Base-by-base conservation (phyloP, 805 yeast genomes). In the Pichia gijzeniarum region DNA sequence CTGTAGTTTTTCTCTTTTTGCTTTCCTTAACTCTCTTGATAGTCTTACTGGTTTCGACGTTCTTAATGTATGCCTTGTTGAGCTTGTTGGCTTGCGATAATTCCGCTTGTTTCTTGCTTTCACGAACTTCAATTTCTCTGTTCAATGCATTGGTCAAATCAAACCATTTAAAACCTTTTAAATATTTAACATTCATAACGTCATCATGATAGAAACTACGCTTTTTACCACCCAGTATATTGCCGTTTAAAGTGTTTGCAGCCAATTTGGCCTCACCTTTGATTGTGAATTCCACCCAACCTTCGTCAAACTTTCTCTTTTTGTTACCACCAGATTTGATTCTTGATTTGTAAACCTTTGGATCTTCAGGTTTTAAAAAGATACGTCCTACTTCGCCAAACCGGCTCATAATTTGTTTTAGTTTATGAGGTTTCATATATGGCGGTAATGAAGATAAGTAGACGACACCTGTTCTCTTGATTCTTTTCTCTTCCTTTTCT, bases 91-190 rank as follows among this genome's bases (percentile, higher is more conserved):
- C 95, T 63, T 88, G 96, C 1, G 95, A 76, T 32, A 93, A 77
- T 63, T 93, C 98, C 49, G 95, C 77, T 51, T 89, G 82, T 58
- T 91, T 70, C 66, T 86, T 89, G 43, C 91, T 79, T 58, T 89
- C 95, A 63, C 96, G 80, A 36, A 82, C 74, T 63, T 90, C 96
- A 52, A 84, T 82, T 66, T 93, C 98, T 57, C 78, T 78, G 2
- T 96, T 89, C 52, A 91, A 85, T 61, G 91, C 96, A 61, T 85
- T 95, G 3, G 97, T 90, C 60, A 93, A 71, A 58, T 93, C 95
- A 45, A 83, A 74, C 99, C 99, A 93, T 61, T 93, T 93, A 74
- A 91, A 93, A 2, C 91, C 89, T 9, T 87, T 81, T 49, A 93
- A 70, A 57, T 93, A 93, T 63, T 86, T 91, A 48, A 91, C 80